Conservation (phyloP, 148 eudicot species). For the Mesembryanthemum crystallinum region DNA sequence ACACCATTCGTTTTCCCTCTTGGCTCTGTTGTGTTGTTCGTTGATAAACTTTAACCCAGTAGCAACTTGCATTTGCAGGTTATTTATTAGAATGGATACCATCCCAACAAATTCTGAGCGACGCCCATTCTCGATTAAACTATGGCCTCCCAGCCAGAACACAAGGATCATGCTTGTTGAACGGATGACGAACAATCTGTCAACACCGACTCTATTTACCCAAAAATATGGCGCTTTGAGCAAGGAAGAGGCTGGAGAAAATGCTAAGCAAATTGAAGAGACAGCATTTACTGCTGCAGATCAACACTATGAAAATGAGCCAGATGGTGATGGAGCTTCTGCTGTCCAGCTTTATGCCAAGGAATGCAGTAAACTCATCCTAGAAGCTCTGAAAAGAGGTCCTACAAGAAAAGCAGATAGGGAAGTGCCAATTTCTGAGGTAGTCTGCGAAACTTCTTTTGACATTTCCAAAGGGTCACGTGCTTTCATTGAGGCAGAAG, state of each 20-base stretch:
- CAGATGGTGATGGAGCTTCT: constrained; percentile 72
- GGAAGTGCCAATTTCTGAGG: constrained; percentile 23
- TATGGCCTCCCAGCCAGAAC: constrained; percentile 67
- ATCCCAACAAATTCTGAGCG: constrained; percentile 15
- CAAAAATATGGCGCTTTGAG: constrained; percentile 57
- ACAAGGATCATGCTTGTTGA: constrained; percentile 59
- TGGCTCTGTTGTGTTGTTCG: background rate
- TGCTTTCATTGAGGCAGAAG: constrained; percentile 45
- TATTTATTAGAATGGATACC: constrained; percentile 38
- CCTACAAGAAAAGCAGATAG: constrained; percentile 33
- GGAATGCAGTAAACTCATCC: constrained; percentile 61
- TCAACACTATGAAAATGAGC: constrained; percentile 54
- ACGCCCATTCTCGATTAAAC: constrained; percentile 44
- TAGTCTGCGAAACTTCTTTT: constrained; percentile 32
- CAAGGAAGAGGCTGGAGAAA: constrained; percentile 59
- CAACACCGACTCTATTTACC: constrained; percentile 53
- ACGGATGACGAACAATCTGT: constrained; percentile 59
- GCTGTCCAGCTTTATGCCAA: constrained; percentile 72
- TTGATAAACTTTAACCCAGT: background rate
- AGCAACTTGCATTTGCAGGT: constrained; percentile 24
- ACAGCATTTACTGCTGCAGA: constrained; percentile 51
- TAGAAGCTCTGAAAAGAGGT: constrained; percentile 62
- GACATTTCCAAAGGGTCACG: constrained; percentile 53
- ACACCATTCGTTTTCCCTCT: no score
- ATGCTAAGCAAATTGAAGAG: constrained; percentile 56